Percentiles rank a stretch among this genome's conserved stretches.
Conservation (phyloP, 73 alveolate genomes). For the Paramecium sonneborni region DNA sequence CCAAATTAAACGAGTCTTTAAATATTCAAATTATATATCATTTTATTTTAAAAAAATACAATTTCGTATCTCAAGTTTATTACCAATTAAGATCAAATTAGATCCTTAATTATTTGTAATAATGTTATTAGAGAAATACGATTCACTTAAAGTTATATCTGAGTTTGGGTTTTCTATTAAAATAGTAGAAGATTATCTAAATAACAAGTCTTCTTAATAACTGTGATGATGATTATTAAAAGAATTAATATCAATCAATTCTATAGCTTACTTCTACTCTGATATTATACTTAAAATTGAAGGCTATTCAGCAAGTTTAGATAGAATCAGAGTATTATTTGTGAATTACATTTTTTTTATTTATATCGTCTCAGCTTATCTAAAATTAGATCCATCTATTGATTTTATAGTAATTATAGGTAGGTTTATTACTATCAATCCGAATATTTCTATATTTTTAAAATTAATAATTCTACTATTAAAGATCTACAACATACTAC, state of each 20-base stretch:
- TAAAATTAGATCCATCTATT: neutral
- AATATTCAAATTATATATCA: neutral
- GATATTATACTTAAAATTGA: neutral
- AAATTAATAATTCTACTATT: neutral
- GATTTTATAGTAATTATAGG: neutral
- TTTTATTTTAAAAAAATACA: neutral
- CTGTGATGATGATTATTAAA: neutral
- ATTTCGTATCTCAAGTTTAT: neutral
- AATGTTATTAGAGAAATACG: neutral
- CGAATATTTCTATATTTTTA: neutral
- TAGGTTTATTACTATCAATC: neutral
- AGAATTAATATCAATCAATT: neutral
- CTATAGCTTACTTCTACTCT: neutral
- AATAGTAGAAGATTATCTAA: neutral
- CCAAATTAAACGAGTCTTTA: neutral
- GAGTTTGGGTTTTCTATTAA: neutral
- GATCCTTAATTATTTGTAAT: neutral
- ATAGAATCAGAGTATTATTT: neutral
- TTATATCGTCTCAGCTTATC: neutral
- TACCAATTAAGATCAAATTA: neutral
- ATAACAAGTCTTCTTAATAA: neutral
- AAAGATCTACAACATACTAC: neutral
- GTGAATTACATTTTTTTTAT: neutral
- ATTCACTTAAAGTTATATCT: neutral
- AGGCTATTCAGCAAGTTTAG: neutral